phyloP scores from a whole-genome alignment of 352 stramenopile species.

The Phytophthora fragariae region DNA sequence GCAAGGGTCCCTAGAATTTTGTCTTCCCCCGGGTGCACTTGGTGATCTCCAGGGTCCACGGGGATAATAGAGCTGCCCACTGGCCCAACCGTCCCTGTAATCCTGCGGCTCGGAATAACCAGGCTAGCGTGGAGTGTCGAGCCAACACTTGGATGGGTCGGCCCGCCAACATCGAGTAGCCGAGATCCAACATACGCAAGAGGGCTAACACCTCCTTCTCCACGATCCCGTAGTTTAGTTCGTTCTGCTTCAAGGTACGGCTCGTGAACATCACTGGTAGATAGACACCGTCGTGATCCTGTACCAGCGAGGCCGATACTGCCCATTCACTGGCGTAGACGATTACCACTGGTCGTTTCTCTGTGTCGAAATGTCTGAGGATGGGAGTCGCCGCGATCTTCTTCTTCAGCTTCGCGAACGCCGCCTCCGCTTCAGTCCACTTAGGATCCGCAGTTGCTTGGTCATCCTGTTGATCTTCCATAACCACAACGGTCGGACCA shows the following conservation, averaged over 20 bases:
- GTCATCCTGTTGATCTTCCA: no score
- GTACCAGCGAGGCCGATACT: background rate
- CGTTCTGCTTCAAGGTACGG: background rate
- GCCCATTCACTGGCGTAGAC: background rate
- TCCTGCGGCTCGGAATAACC: background rate
- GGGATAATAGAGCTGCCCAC: conserved; percentile 1
- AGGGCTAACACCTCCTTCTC: background rate
- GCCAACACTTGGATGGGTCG: background rate
- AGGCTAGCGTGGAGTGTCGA: conserved; percentile 9
- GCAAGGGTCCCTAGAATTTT: conserved; percentile 8
- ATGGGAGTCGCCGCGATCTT: background rate
- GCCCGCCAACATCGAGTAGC: background rate
- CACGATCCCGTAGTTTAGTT: background rate
- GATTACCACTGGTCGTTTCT: background rate
- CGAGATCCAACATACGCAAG: background rate
- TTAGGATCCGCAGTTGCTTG: no score
- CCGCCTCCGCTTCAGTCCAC: no score
- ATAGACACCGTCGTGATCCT: background rate
- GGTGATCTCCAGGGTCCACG: background rate
- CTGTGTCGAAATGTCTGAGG: background rate
- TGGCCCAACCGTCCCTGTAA: background rate
- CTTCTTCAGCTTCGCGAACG: background rate
- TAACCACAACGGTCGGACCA: no score
- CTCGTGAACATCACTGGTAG: background rate
- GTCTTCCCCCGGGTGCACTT: conserved; percentile 13